Conservation (phyloP, 192 early-diverging fungal species). For the Coemansia sp. region DNA sequence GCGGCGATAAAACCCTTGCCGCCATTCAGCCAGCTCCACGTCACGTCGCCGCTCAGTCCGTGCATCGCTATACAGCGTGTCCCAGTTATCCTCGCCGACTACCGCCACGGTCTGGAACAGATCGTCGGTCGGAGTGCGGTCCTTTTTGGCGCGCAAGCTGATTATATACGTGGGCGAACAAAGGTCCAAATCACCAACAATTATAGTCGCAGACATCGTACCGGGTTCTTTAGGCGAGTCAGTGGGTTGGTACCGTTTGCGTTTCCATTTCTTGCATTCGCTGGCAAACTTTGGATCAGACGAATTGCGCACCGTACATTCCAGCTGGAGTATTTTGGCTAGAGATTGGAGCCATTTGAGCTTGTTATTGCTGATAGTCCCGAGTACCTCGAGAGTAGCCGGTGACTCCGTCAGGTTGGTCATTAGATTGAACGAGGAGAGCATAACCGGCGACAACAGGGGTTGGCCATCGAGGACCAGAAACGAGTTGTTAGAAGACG, state of each 20-base stretch:
- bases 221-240: not conserved
- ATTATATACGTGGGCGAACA: slow-evolving; percentile 11
- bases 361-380: slow-evolving; percentile 11
- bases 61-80: slow-evolving; percentile 23
- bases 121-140: not conserved
- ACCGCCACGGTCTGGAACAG: slow-evolving; percentile 5
- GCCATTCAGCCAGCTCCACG: slow-evolving; percentile 19
- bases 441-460: slow-evolving; percentile 11
- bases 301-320: slow-evolving; percentile 1
- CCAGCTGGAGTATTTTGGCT: slow-evolving; percentile 5
- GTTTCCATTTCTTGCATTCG: slow-evolving; percentile 6
- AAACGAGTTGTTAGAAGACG: not conserved
- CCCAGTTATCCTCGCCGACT: slow-evolving; percentile 28
- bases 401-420: not conserved
- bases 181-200: slow-evolving; percentile 12
- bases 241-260: not conserved
- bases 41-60: slow-evolving; percentile 18
- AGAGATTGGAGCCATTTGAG: slow-evolving; percentile 23
- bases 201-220: slow-evolving; percentile 9
- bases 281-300: not conserved
- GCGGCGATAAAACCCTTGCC: slow-evolving; percentile 15
- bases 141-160: not conserved
- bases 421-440: not conserved
- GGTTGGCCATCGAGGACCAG: slow-evolving; percentile 9
- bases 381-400: not conserved